phyloP scores from a whole-genome alignment of 768 basidiomycete species.

The Pisolithus microcarpus region DNA sequence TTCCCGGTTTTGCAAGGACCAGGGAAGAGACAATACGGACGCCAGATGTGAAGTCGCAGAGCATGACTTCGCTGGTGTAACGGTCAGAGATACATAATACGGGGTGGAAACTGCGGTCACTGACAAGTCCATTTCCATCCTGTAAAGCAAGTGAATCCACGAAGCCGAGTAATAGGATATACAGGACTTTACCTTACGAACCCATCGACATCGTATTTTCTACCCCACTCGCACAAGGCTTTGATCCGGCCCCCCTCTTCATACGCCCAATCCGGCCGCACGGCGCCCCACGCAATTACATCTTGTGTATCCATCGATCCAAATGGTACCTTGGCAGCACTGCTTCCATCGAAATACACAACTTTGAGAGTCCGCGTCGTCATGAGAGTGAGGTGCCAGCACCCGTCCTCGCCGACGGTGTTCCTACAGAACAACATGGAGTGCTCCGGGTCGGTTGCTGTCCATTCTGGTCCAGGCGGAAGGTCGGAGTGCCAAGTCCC shows the following conservation, averaged over 20 bases:
- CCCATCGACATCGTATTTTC: not conserved
- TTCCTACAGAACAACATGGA: slow-evolving; percentile 26
- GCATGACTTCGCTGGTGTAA: no score
- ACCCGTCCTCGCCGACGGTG: not conserved
- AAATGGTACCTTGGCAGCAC: slow-evolving; percentile 24
- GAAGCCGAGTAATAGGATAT: not conserved
- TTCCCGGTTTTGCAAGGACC: no score
- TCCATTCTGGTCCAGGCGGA: slow-evolving; percentile 24
- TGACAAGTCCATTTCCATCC: slow-evolving; percentile 1
- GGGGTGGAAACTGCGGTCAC: not conserved
- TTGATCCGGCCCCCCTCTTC: not conserved
- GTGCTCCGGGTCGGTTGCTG: slow-evolving; percentile 25
- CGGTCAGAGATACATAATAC: not conserved
- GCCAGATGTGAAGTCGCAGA: no score
- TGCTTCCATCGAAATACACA: slow-evolving; percentile 47
- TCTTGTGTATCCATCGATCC: not conserved
- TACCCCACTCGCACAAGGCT: not conserved
- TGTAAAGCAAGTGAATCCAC: not conserved
- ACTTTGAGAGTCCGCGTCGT: slow-evolving; percentile 32
- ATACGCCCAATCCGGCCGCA: not conserved
- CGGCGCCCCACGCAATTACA: not conserved
- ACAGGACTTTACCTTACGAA: not conserved
- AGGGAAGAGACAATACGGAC: no score
- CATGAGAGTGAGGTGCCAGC: slow-evolving; percentile 7
- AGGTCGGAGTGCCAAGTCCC: slow-evolving; percentile 10